phyloP scores from a whole-genome alignment of 192 early-diverging fungal species.

The Oehlia diaphana region DNA sequence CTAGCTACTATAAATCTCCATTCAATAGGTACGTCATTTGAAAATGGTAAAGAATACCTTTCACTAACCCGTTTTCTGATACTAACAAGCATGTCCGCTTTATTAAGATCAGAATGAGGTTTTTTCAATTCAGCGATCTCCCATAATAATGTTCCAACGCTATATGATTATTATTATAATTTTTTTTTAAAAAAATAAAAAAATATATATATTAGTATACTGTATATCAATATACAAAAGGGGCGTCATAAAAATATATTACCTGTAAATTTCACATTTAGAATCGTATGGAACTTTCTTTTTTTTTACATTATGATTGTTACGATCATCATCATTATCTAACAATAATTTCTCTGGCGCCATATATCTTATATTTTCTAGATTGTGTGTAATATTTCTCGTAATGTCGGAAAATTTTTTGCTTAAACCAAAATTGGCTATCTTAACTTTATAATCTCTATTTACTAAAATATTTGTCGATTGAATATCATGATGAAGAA shows the following conservation, averaged over 20 bases:
- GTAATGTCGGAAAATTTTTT: background rate
- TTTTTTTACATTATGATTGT: background rate
- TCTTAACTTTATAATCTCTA: background rate
- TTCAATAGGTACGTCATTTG: background rate
- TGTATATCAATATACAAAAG: too few species aligned
- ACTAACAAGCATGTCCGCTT: background rate
- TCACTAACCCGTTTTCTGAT: background rate
- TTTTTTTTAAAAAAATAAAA: too few species aligned
- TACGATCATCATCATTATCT: too few species aligned
- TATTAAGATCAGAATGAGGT: background rate
- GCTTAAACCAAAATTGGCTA: conserved; percentile 5
- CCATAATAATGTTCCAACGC: conserved; percentile 12
- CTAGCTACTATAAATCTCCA: background rate
- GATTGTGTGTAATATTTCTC: background rate
- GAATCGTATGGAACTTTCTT: background rate
- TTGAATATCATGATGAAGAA: conserved; percentile 23
- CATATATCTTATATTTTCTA: conserved; percentile 20
- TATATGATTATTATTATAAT: background rate
- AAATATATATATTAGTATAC: too few species aligned
- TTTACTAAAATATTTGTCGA: conserved; percentile 3
- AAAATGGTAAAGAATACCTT: background rate
- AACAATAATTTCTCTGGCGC: background rate
- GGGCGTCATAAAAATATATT: background rate
- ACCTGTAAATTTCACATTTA: conserved; percentile 22
- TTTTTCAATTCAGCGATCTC: conserved; percentile 15